Base-by-base conservation (phyloP, 208 protist species). In the Crithidia bombi region DNA sequence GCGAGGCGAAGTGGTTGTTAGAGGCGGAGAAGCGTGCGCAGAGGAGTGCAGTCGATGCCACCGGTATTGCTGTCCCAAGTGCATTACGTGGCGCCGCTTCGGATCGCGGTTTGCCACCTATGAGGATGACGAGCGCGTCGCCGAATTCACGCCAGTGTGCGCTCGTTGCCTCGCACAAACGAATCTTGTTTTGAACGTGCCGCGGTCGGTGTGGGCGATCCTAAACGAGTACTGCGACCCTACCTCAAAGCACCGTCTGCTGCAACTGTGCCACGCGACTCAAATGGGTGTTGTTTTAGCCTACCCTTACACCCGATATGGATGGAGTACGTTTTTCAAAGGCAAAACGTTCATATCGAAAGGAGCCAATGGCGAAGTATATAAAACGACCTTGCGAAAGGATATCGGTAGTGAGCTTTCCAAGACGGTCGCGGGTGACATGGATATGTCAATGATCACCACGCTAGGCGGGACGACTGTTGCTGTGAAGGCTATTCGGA, bases 401-500 rank as follows among this genome's bases (percentile, higher is more conserved):
- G 66, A 79, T 26, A 62, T 70, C 32, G 58, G 64, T 5, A 19
- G 62, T 28, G 46, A 66, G 36, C 33, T 75, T 5, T 17, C 41
- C 1, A 12, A 39, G 12, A 19, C 15, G 35, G 47, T 57, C 1
- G 21, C 57, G 5, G 41, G 39, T 21, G 57, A 5, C n/a, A 19
- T 54, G 47, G 58, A 73, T 26, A 28, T 69, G 26, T 58, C 61
- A 28, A 50, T 41, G 17, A n/a, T 69, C 15, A 33, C 68, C 38
- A 52, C 56, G 25, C 17, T 69, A 26, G 66, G 65, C 9, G 73
- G 73, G 14, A 55, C 56, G n/a, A 70, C 65, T 14, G 85, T 90
- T 1, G 79, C 79, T 0, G 74, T 90, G 26, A 87, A 86, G 51
- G 58, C 78, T 0, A 75, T 90, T 23, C 64, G 82, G 19, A 90